These are phyloP conservation scores for Dictyostelium purpureum DNA, from an alignment of 78 protist genomes.

Conservation along the genomic window DNA sequence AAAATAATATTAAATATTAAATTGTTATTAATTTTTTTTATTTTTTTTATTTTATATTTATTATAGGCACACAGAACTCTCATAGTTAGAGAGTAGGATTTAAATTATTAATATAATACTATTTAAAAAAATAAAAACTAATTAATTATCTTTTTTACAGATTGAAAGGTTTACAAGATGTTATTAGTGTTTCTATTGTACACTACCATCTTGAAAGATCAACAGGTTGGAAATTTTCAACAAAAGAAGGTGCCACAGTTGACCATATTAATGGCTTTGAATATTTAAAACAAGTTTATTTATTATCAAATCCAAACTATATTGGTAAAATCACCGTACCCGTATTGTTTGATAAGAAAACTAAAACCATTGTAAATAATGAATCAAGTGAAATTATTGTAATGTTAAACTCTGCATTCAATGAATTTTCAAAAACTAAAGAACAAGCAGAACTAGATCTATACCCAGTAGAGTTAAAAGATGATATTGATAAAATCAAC, in stretches of 20 bases:
- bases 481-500: constrained; percentile 79
- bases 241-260: constrained; percentile 16
- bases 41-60: background rate
- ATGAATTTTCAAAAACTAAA: constrained; percentile 60
- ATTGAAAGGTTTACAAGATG: constrained; percentile 87
- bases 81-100: background rate
- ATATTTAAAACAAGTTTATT: background rate
- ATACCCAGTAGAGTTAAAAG: constrained; percentile 59
- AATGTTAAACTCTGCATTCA: constrained; percentile 87
- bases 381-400: constrained; percentile 88
- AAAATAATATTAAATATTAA: too few species aligned
- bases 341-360: constrained; percentile 84
- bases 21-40: background rate
- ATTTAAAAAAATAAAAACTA: too few species aligned
- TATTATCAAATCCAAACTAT: constrained; percentile 13
- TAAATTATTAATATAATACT: too few species aligned
- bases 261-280: constrained; percentile 24
- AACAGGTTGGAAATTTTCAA: constrained; percentile 23
- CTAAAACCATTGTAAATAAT: constrained; percentile 86
- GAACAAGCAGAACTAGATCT: constrained; percentile 73
- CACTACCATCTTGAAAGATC: background rate
- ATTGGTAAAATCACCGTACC: constrained; percentile 86
- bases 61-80: background rate
- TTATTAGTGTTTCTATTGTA: constrained; percentile 61
- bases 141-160: too few species aligned